Conservation (phyloP, 257 asterid species). For the Fraxinus quadrangulata region DNA sequence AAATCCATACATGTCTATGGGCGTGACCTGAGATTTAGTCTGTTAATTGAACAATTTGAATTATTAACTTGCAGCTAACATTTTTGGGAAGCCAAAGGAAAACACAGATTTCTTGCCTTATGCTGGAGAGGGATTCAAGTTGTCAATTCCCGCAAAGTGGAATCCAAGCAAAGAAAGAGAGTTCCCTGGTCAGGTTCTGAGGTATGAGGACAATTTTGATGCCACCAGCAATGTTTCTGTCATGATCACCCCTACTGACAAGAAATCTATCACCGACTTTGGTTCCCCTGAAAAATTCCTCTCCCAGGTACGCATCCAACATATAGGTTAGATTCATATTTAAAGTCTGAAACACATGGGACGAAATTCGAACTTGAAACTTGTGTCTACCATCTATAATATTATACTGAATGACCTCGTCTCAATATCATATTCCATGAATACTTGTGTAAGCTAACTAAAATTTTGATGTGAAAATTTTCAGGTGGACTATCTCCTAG, state of each 20-base stretch:
- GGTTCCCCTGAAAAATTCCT: slow-evolving; percentile 79
- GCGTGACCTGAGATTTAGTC: neutral
- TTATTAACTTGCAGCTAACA: slow-evolving; percentile 54
- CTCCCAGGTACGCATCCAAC: slow-evolving; percentile 35
- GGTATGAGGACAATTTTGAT: slow-evolving; percentile 89
- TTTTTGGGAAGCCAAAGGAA: slow-evolving; percentile 67
- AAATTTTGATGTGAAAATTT: neutral
- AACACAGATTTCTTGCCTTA: slow-evolving; percentile 59
- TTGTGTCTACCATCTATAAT: no score
- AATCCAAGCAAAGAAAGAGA: slow-evolving; percentile 68
- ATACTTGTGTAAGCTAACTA: neutral
- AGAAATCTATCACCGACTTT: slow-evolving; percentile 73
- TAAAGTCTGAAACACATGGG: neutral
- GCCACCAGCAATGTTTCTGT: slow-evolving; percentile 61
- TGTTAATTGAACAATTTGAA: neutral
- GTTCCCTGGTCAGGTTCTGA: slow-evolving; percentile 73
- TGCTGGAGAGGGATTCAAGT: slow-evolving; percentile 62
- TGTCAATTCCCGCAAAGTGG: slow-evolving; percentile 66
- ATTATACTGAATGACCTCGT: no score
- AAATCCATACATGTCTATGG: neutral
- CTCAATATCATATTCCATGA: no score
- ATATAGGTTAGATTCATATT: neutral
- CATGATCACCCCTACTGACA: slow-evolving; percentile 63
- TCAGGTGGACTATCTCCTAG: slow-evolving; percentile 90
- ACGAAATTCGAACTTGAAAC: neutral